Evolutionary conservation across 805 yeast genomes (phyloP).

Genomic region (Candida fluviatilis): DNA sequence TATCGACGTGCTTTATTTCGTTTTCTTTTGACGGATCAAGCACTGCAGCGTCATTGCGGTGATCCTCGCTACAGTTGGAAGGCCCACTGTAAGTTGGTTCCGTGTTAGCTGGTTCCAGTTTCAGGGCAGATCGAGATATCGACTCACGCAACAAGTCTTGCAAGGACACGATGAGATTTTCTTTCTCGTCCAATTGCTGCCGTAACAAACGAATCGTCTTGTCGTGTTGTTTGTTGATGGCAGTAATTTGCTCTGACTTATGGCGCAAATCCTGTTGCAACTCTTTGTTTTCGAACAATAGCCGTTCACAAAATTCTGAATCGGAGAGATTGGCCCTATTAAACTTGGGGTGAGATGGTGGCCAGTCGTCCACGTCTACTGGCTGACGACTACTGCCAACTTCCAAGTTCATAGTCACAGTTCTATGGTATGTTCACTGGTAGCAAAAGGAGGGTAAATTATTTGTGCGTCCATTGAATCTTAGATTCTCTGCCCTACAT

Average conservation of each 20-base stretch:
- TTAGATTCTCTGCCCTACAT: too few relatives aligned
- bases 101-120: too few relatives aligned
- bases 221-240: background rate
- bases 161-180: slow-evolving; percentile 9
- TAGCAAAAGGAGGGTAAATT: too few relatives aligned
- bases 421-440: background rate
- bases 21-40: too few relatives aligned
- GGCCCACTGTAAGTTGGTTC: too few relatives aligned
- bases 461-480: too few relatives aligned
- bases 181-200: slow-evolving; percentile 6
- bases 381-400: background rate
- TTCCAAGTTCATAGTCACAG: background rate
- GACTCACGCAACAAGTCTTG: slow-evolving; percentile 8
- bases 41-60: too few relatives aligned
- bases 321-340: slow-evolving; percentile 27
- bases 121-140: slow-evolving; percentile 4
- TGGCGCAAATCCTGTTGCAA: slow-evolving; percentile 14
- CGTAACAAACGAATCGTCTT: background rate
- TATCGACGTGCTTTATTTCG: too few relatives aligned
- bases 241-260: background rate
- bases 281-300: slow-evolving; percentile 34
- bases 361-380: slow-evolving; percentile 8
- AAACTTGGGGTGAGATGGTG: slow-evolving; percentile 35
- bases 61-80: too few relatives aligned
- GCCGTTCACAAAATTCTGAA: slow-evolving; percentile 29